Percentiles rank a stretch among this genome's conserved stretches.
These are phyloP conservation scores for Crithidia brevicula DNA, from an alignment of 208 protist species.

Conservation along the genomic window DNA sequence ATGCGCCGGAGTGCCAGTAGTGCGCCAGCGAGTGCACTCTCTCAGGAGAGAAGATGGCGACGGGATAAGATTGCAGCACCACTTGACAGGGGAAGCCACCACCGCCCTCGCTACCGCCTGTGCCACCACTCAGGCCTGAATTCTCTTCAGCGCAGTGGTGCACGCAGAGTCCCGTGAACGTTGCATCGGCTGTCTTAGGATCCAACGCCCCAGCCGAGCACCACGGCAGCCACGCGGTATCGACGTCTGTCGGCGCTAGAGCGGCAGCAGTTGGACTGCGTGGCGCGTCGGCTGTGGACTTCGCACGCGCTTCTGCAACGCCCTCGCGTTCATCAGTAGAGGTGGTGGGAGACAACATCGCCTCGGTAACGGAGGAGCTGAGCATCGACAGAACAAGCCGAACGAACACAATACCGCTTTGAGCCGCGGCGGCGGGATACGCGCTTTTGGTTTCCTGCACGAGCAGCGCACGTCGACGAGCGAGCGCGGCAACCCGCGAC, in stretches of 20 bases:
- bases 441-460: background rate
- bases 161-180: too few species aligned
- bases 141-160: background rate
- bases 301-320: background rate
- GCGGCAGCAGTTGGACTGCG: too few species aligned
- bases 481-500: slow-evolving; percentile 14
- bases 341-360: background rate
- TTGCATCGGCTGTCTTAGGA: background rate
- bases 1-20: slow-evolving; percentile 6
- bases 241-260: too few species aligned
- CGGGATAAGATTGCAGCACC: slow-evolving; percentile 17
- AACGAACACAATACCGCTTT: slow-evolving; percentile 6
- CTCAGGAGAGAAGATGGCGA: background rate
- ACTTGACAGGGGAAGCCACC: slow-evolving; percentile 8
- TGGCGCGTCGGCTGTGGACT: background rate
- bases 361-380: background rate
- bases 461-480: slow-evolving; percentile 22
- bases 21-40: slow-evolving; percentile 6
- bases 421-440: background rate
- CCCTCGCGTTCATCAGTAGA: background rate
- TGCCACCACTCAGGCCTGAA: too few species aligned
- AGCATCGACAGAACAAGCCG: slow-evolving; percentile 28
- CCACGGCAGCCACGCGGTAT: too few species aligned
- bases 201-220: too few species aligned
- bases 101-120: too few species aligned